phyloP scores from a whole-genome alignment of 2,329 filamentous ascomycete genomes.

The Colletotrichum coccodes region DNA sequence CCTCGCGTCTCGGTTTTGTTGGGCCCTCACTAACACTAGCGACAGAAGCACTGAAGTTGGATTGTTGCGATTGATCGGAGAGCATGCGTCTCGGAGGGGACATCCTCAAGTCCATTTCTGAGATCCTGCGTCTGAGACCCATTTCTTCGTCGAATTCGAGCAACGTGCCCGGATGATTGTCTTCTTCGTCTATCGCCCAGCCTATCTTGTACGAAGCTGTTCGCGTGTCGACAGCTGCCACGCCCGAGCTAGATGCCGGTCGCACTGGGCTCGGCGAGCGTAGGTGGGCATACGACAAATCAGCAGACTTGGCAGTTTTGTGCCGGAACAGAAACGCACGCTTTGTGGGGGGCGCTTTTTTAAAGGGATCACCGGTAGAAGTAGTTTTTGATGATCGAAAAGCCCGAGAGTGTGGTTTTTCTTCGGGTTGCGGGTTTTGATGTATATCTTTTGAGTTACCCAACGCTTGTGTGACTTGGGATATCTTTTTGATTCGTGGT shows the following conservation, averaged over 20 bases:
- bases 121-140: slow-evolving; percentile 14
- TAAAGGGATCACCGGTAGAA: neutral
- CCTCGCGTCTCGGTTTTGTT: slow-evolving; percentile 18
- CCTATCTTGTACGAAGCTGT: slow-evolving; percentile 4
- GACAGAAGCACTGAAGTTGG: slow-evolving; percentile 38
- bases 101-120: slow-evolving; percentile 26
- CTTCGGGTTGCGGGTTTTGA: neutral
- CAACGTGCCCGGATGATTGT: slow-evolving; percentile 22
- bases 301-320: slow-evolving; percentile 13
- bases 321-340: neutral
- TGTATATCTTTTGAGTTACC: neutral
- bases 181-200: slow-evolving; percentile 19
- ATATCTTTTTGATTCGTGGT: neutral
- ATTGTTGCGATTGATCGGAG: slow-evolving; percentile 32
- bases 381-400: neutral
- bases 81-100: slow-evolving; percentile 19
- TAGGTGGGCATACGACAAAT: neutral
- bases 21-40: slow-evolving; percentile 32
- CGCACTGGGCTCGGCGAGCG: slow-evolving; percentile 1
- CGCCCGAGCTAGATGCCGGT: slow-evolving; percentile 24
- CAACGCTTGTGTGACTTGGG: neutral
- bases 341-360: neutral
- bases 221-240: slow-evolving; percentile 18
- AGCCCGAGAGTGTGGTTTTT: neutral
- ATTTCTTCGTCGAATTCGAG: slow-evolving; percentile 19